These are phyloP conservation scores for Kodamaea alishanica DNA, from an alignment of 1,139 yeast species.

Conservation along the genomic window DNA sequence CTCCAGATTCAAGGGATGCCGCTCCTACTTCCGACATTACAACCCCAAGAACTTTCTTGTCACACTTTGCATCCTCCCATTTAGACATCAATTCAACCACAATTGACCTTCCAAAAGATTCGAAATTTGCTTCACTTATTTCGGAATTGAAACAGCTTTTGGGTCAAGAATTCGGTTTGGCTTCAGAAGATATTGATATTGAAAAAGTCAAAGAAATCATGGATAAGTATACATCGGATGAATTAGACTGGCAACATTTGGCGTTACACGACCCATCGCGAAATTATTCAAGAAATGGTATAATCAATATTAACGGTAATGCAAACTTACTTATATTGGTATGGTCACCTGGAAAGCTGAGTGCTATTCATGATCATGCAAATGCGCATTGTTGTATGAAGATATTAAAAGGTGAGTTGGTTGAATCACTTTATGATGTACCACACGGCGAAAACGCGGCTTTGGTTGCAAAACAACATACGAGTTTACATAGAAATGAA, in stretches of 20 bases:
- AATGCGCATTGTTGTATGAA: slow-evolving; percentile 71
- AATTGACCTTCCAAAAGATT: slow-evolving; percentile 15
- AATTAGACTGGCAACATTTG: slow-evolving; percentile 55
- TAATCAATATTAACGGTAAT: slow-evolving; percentile 61
- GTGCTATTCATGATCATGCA: slow-evolving; percentile 75
- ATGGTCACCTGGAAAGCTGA: slow-evolving; percentile 68
- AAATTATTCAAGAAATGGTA: slow-evolving; percentile 60
- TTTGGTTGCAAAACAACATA: slow-evolving; percentile 28
- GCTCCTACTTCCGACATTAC: too few species aligned
- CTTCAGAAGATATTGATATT: slow-evolving; percentile 55
- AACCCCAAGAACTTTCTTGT: too few species aligned
- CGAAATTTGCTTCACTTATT: slow-evolving; percentile 29
- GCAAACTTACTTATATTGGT: slow-evolving; percentile 67
- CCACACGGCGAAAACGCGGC: slow-evolving; percentile 34
- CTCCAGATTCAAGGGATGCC: too few species aligned
- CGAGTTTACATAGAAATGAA: slow-evolving; percentile 38
- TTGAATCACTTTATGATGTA: slow-evolving; percentile 56
- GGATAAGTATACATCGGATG: slow-evolving; percentile 47
- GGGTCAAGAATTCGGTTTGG: slow-evolving; percentile 35
- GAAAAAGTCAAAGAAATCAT: slow-evolving; percentile 42
- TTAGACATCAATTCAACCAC: slow-evolving; percentile 6
- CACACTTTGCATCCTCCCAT: too few species aligned
- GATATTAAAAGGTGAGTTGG: slow-evolving; percentile 56
- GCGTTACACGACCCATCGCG: slow-evolving; percentile 54
- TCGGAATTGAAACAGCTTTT: slow-evolving; percentile 28